Percentiles rank a stretch among this genome's conserved stretches.
phyloP scores from a whole-genome alignment of 495 filamentous ascomycete species.

The Endocarpon pusillum region DNA sequence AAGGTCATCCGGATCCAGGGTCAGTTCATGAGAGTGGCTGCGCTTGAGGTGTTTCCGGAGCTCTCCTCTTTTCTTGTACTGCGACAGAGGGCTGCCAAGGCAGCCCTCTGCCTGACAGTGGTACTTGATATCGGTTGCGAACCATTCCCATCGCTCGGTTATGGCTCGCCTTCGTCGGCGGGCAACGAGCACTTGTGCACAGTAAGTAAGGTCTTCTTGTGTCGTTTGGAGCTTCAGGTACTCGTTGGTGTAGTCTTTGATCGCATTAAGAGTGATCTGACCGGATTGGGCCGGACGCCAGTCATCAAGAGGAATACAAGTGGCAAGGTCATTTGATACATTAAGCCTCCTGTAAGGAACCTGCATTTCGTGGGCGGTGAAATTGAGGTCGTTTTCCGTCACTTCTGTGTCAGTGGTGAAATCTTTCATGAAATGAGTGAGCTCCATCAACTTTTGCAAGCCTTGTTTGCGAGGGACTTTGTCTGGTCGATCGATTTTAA shows the following conservation, averaged over 20 bases:
- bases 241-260: not conserved
- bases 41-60: not conserved
- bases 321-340: too few species aligned
- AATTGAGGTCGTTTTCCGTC: not conserved
- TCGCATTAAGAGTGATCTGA: not conserved
- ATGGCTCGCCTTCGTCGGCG: not conserved
- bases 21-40: not conserved
- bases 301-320: constrained; percentile 1
- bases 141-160: constrained; percentile 1
- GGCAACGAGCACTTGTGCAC: not conserved
- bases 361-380: too few species aligned
- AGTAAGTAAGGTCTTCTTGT: not conserved
- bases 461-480: not conserved
- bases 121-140: constrained; percentile 1
- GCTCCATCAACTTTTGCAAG: not conserved
- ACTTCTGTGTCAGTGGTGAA: not conserved
- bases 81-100: not conserved
- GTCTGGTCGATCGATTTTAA: not conserved
- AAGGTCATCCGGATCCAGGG: not conserved
- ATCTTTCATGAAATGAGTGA: not conserved
- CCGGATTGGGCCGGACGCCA: constrained; percentile 1
- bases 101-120: not conserved
- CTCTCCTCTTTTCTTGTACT: not conserved
- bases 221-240: not conserved
- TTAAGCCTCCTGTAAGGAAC: too few species aligned